Evolutionary conservation across 148 eudicot genomes (phyloP).

Genomic region (Persicaria maculosa): DNA sequence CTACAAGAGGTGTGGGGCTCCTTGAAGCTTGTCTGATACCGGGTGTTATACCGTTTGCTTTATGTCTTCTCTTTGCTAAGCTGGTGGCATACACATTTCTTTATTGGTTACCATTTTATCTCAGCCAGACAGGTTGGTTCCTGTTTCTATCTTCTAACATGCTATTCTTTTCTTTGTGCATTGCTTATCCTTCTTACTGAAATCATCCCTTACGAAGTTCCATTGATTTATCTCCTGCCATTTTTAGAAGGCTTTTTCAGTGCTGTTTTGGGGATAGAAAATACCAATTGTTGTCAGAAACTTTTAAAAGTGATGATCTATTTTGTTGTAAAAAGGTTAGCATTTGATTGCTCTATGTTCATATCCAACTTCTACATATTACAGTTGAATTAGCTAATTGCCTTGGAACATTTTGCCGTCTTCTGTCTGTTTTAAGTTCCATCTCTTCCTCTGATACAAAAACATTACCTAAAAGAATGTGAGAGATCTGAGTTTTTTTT

Average conservation of each 20-base stretch:
- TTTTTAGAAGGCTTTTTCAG: too few species aligned
- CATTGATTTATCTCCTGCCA: not conserved
- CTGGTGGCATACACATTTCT: slow-evolving; percentile 95
- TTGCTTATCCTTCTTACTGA: not conserved
- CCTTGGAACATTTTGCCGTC: not conserved
- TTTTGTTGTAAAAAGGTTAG: not conserved
- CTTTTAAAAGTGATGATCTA: too few species aligned
- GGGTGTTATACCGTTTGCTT: slow-evolving; percentile 90
- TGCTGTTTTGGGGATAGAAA: too few species aligned
- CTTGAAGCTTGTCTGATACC: slow-evolving; percentile 81
- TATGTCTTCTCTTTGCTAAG: slow-evolving; percentile 94
- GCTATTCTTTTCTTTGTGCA: not conserved
- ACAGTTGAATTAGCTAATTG: not conserved
- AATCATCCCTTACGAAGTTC: not conserved
- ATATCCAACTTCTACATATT: not conserved
- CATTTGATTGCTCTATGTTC: not conserved
- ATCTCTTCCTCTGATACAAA: too few species aligned
- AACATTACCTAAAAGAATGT: too few species aligned
- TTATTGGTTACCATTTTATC: slow-evolving; percentile 91
- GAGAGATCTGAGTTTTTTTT: too few species aligned
- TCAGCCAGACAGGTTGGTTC: slow-evolving; percentile 82
- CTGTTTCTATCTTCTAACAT: not conserved
- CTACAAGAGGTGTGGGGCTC: slow-evolving; percentile 62
- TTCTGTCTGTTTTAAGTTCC: not conserved
- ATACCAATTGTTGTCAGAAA: not conserved